Conservation (phyloP, 495 filamentous ascomycete genomes). For the Jackrogersella multiformis region DNA sequence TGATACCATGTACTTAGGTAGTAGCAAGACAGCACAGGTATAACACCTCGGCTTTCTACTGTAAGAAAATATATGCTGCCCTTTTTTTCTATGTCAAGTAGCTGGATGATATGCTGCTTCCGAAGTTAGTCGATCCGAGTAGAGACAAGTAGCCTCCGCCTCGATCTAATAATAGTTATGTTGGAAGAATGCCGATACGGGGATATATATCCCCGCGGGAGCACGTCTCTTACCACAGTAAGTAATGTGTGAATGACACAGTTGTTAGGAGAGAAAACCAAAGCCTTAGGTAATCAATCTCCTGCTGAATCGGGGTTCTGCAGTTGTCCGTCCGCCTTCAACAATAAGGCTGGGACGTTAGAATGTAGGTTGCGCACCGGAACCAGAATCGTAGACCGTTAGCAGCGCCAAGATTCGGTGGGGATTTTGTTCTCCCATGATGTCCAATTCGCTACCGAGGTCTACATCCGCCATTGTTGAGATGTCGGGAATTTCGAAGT, state of each 20-base stretch:
- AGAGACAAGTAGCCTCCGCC: constrained; percentile 11
- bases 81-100: constrained; percentile 17
- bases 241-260: constrained; percentile 3
- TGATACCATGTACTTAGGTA: constrained; percentile 2
- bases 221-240: constrained; percentile 4
- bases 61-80: constrained; percentile 14
- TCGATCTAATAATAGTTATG: neutral
- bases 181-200: constrained; percentile 28
- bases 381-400: constrained; percentile 34
- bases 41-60: constrained; percentile 13
- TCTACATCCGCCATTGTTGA: constrained; percentile 37
- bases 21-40: neutral
- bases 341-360: constrained; percentile 32
- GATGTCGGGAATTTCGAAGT: constrained; percentile 30
- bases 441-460: constrained; percentile 41
- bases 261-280: constrained; percentile 10
- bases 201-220: constrained; percentile 31
- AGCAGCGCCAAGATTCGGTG: constrained; percentile 33
- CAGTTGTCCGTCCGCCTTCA: constrained; percentile 24
- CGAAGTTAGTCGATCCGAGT: constrained; percentile 19
- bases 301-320: constrained; percentile 32
- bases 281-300: constrained; percentile 20
- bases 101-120: constrained; percentile 18
- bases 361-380: constrained; percentile 26
- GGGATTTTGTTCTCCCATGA: constrained; percentile 35